Evolutionary conservation across 2,329 filamentous ascomycete genomes (phyloP).

Genomic region (Plenodomus tracheiphilus): DNA sequence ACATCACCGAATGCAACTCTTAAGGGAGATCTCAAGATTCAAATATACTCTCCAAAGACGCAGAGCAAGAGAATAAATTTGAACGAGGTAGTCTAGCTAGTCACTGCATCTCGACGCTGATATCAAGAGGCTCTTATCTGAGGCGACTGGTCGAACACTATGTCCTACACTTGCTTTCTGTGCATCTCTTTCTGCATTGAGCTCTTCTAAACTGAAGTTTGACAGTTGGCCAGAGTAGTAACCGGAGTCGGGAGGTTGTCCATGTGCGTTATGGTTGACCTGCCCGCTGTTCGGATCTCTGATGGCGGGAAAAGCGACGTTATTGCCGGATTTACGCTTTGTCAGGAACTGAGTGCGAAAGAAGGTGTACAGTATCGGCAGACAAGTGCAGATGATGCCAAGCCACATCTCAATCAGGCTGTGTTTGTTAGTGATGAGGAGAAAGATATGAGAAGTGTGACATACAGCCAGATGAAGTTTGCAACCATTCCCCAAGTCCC

Average conservation of each 20-base stretch:
- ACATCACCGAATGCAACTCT: no score
- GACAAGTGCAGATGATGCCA: conserved; percentile 18
- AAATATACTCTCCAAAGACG: no score
- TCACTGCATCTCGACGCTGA: conserved; percentile 7
- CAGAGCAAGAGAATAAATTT: no score
- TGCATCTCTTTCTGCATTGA: conserved; percentile 1
- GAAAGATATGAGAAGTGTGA: background rate
- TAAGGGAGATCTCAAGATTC: no score
- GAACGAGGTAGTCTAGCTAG: background rate
- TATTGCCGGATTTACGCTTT: background rate
- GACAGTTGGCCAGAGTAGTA: conserved; percentile 2
- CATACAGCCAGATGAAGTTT: conserved; percentile 22
- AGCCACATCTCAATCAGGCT: conserved; percentile 22
- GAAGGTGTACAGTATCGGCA: conserved; percentile 15
- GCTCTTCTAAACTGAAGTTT: background rate
- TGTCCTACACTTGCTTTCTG: background rate
- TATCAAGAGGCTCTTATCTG: conserved; percentile 13
- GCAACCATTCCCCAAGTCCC: conserved; percentile 18
- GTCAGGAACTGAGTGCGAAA: background rate
- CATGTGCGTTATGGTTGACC: background rate
- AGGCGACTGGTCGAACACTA: conserved; percentile 5
- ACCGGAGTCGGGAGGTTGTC: conserved; percentile 3
- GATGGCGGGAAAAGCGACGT: conserved; percentile 1
- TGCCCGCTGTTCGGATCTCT: conserved; percentile 8
- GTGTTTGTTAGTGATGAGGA: background rate